Evolutionary conservation across 2,329 filamentous ascomycete species (phyloP), one percentile per base, ranked within the genome.

Genomic region (Cladosporium cucumerinum): DNA sequence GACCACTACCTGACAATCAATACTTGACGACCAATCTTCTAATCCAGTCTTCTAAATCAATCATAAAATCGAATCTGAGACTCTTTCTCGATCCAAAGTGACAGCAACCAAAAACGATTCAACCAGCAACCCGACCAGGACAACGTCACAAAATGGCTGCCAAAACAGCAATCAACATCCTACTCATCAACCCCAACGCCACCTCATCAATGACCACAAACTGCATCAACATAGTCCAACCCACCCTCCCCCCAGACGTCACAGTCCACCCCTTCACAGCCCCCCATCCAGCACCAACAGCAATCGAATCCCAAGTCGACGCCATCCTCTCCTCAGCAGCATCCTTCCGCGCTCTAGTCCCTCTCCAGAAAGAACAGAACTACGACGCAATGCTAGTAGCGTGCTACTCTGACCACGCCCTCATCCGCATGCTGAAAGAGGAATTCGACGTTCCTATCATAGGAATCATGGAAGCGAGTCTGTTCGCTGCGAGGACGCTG

Each of bases 291-390:
- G 78, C 81, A 0, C 83, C 83, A 0, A 81, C 79, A 16, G 83
- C 83, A 2, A 81, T 85, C 32, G 83, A 86, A 73, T 78, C 80
- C 46, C 75, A 77, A 62, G 78, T 82, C 28, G 82, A 85, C 71
- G 80, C 78, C 54, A 76, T 84, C 48, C 79, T 85, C 65, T 83
- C 80, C 5, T 79, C 82, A 0, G 82, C 82, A 5, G 80, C 81
- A 4, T 78, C 81, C 21, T 75, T 82, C 39, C 78, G 82, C 25
- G 79, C 80, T 18, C 74, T 84, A 8, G 70, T 79, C 11, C 79
- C 79, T 1, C 76, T 83, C 16, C 68, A 76, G 10, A 73, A 76
- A 6, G 55, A 68, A 1, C 36, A 64, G 21, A 28, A 55, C 7
- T 83, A 81, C 70, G 77, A 82, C 70, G 82, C 80, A 0, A 80